phyloP scores from a whole-genome alignment of 2,329 filamentous ascomycete species.

The Neonectria faginata region DNA sequence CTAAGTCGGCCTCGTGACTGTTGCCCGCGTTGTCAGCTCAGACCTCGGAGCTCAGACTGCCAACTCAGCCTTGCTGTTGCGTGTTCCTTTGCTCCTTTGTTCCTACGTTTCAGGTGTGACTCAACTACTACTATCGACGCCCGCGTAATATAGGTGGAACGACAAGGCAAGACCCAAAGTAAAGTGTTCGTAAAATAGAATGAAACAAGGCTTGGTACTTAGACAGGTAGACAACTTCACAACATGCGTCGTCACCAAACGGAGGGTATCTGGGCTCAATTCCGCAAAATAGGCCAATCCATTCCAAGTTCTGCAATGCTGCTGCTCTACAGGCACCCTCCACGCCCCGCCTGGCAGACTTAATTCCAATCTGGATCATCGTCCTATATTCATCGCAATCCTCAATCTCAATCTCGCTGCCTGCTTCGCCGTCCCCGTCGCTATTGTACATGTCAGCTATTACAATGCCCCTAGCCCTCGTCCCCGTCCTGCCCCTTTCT shows the following conservation, averaged over 20 bases:
- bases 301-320: slow-evolving; percentile 40
- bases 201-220: background rate
- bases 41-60: background rate
- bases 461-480: slow-evolving; percentile 36
- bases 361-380: slow-evolving; percentile 46
- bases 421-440: slow-evolving; percentile 30
- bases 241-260: slow-evolving; percentile 22
- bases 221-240: slow-evolving; percentile 10
- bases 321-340: slow-evolving; percentile 24
- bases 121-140: background rate
- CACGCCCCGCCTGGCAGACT: slow-evolving; percentile 27
- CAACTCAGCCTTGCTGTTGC: background rate
- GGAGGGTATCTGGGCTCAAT: slow-evolving; percentile 34
- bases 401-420: slow-evolving; percentile 18
- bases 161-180: background rate
- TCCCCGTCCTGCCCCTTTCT: slow-evolving; percentile 12
- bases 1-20: too few relatives aligned
- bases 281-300: slow-evolving; percentile 40
- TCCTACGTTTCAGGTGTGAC: background rate
- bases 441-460: slow-evolving; percentile 46
- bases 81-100: background rate
- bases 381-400: slow-evolving; percentile 41
- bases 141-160: background rate
- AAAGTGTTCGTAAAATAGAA: background rate
- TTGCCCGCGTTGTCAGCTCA: background rate